These are phyloP conservation scores for Artomyces pyxidatus DNA, from an alignment of 768 basidiomycete species.

Conservation along the genomic window DNA sequence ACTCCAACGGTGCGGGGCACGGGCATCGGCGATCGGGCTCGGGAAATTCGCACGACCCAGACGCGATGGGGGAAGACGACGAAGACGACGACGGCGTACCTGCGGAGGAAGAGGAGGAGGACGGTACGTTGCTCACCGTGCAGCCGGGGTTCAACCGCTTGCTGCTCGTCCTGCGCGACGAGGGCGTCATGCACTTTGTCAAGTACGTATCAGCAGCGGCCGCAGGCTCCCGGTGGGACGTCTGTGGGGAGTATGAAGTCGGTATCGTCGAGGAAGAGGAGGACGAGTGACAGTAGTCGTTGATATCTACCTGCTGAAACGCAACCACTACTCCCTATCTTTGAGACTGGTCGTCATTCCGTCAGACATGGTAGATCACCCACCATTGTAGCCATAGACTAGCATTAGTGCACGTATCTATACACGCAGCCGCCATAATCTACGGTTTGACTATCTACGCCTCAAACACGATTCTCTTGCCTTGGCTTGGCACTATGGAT, in stretches of 20 bases:
- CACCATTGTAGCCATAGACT: neutral
- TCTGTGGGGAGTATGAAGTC: constrained; percentile 88
- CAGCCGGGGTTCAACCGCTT: constrained; percentile 88
- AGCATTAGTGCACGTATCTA: neutral
- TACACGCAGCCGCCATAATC: neutral
- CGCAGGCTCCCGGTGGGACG: constrained; percentile 87
- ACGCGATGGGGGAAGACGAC: constrained; percentile 4
- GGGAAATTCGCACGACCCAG: neutral
- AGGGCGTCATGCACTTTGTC: constrained; percentile 89
- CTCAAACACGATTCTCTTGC: constrained; percentile 68
- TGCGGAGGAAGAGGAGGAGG: constrained; percentile 43
- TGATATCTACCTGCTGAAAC: no score
- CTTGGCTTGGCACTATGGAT: constrained; percentile 63
- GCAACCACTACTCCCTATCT: no score
- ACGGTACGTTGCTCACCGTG: constrained; percentile 76
- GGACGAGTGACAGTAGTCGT: neutral
- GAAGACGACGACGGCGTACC: constrained; percentile 9
- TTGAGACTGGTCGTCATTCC: no score
- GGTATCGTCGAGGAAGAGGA: constrained; percentile 51
- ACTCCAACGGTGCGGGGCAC: constrained; percentile 1
- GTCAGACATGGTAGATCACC: no score
- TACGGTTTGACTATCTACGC: constrained; percentile 8
- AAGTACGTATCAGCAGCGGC: constrained; percentile 92
- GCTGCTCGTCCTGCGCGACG: constrained; percentile 83
- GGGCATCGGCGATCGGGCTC: neutral